A percentile compares a stretch with the other conserved stretches of the same genome.
Evolutionary conservation across 176 grass and related monocot species (phyloP).

Genomic region (Phragmites australis): DNA sequence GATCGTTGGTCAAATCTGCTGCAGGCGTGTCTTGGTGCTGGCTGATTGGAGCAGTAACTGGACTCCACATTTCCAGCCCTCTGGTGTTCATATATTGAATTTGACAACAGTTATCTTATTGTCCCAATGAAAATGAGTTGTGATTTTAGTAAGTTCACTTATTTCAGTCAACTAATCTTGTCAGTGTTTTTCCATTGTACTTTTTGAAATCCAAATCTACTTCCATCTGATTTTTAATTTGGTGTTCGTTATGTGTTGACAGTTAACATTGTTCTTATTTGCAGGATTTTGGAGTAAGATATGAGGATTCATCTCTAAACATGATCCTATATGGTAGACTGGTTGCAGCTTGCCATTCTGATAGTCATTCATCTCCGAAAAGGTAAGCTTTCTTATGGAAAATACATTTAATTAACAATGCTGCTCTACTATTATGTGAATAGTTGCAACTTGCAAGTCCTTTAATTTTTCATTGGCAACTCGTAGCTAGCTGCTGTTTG

Average conservation of each 20-base stretch:
- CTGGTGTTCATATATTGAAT: too few species aligned
- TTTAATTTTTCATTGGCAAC: constrained; percentile 11
- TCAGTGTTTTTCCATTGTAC: background rate
- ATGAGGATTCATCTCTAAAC: background rate
- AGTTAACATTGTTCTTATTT: background rate
- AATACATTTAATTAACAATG: background rate
- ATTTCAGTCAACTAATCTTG: background rate
- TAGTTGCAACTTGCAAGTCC: background rate
- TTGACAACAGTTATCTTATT: too few species aligned
- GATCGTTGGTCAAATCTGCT: constrained; percentile 17
- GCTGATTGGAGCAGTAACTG: background rate
- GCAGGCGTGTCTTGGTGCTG: constrained; percentile 14
- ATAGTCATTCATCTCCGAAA: background rate
- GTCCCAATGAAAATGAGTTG: too few species aligned
- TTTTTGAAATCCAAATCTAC: too few species aligned
- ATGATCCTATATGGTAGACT: background rate
- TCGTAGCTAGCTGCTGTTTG: background rate
- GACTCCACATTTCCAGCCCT: background rate
- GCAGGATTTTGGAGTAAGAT: background rate
- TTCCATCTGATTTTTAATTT: too few species aligned
- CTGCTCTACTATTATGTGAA: background rate
- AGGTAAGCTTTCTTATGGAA: background rate
- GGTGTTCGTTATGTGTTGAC: background rate
- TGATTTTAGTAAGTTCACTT: background rate
- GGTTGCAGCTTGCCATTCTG: background rate